Base-by-base conservation (phyloP, 2,329 filamentous ascomycete species). In the Plectosphaerella sp. region DNA sequence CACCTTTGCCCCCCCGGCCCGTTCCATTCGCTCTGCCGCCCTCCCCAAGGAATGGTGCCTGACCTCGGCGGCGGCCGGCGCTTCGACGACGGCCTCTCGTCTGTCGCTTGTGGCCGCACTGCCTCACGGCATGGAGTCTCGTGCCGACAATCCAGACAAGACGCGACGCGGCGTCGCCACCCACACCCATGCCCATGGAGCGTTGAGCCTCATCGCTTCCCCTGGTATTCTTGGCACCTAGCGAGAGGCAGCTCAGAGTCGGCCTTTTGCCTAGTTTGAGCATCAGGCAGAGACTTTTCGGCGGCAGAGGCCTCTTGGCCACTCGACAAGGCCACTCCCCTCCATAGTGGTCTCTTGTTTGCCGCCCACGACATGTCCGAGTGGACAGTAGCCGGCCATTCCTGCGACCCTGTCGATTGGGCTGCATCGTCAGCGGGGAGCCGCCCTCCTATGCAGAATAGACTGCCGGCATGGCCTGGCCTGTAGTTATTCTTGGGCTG, bases 71-170 rank as follows among this genome's bases (percentile, higher is more conserved):
- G 41, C 41, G 41, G 41, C 41, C 41, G 41, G n/a, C 41, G 41
- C 37, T 39, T 43, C 41, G n/a, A 43, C 41, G 14, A 20, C 14
- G n/a, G 16, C 41, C n/a, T 67, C 65, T 68, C 63, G 45, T 67
- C 65, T 55, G 28, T 20, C 45, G 47, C 52, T 22, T 52, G 54
- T 50, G 46, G 51, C 55, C 50, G 58, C 61, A 62, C 60, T 63
- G 65, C 65, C 61, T 66, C 64, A 60, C 53, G 22, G 50, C 50
- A 9, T 42, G 51, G 36, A 51, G 54, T 43, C 41, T 48, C 25
- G 42, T 49, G 48, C 35, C 48, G 37, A 18, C 45, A 20, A 12
- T 22, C 41, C 41, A 18, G 16, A 43, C 41, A n/a, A 10, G 41
- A 12, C 41, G 15, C 15, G 25, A 28, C 25, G 25, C 25, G 25